phyloP scores from a whole-genome alignment of 805 yeast species.

The Candida cerambycidarum region DNA sequence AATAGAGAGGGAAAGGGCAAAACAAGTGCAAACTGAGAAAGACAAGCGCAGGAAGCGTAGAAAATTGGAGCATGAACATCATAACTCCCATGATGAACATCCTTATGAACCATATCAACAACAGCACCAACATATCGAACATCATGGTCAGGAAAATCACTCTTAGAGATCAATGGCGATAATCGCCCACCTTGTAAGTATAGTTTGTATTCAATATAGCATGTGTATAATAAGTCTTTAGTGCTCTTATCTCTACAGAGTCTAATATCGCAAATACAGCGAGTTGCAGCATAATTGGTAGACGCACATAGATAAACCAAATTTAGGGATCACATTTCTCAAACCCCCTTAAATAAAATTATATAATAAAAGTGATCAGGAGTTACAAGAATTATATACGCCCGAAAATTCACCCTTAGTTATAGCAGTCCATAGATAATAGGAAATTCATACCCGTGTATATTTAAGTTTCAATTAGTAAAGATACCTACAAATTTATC shows the following conservation, averaged over 20 bases:
- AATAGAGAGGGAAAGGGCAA: slow-evolving; percentile 16
- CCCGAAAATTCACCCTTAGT: neutral
- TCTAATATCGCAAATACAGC: neutral
- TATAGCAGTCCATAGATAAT: neutral
- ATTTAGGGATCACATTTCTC: slow-evolving; percentile 6
- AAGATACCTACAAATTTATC: neutral
- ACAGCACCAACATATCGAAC: too few species aligned
- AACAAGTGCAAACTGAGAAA: slow-evolving; percentile 12
- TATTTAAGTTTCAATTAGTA: neutral
- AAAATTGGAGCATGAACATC: slow-evolving; percentile 4
- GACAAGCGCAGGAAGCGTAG: slow-evolving; percentile 9
- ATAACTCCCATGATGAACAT: neutral
- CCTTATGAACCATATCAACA: too few species aligned
- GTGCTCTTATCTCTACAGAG: neutral
- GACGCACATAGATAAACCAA: slow-evolving; percentile 1
- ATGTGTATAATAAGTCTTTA: neutral
- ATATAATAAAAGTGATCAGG: neutral
- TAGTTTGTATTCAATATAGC: slow-evolving; percentile 2
- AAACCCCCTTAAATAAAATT: slow-evolving; percentile 3
- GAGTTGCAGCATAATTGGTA: slow-evolving; percentile 2
- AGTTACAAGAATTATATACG: too few species aligned
- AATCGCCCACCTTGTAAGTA: neutral
- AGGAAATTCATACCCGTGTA: neutral
- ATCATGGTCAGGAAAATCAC: neutral
- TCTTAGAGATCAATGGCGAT: neutral